Base-by-base conservation (phyloP, 1,139 yeast species). In the Debaryomyces psychrophilus region DNA sequence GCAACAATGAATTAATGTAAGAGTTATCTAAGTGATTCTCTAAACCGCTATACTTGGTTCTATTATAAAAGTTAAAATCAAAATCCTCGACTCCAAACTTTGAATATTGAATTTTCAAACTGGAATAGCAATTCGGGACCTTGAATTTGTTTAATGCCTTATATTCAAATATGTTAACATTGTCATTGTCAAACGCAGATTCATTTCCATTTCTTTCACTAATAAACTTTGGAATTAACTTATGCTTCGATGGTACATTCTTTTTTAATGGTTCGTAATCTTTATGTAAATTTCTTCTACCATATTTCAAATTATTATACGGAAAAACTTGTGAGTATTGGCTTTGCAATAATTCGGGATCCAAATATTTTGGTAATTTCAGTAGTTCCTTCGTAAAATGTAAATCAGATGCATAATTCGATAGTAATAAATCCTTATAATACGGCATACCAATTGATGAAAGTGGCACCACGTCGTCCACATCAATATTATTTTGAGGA, bases 71-170 rank as follows among this genome's bases (percentile, higher is more conserved):
- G 46, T 81, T 84, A 61, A 93, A 93, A 68, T 95, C 97, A 67
- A 93, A 93, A 65, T 90, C 97, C 55, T 87, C 90, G 25, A 95
- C 92, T 15, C 99, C 99, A 65, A 90, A 93, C 57, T 82, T 86
- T 48, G 96, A 87, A 62, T 92, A 92, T 40, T 87, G 81, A 50
- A 93, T 88, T 50, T 87, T 88, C 45, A 90, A 71, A 57, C 83
- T 82, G 33, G 83, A 73, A 65, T 87, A 93, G 31, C 92, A 87
- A 47, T 85, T 85, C 0, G 97, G 96, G 1, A 68, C 60, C 44
- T 57, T 41, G 77, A 66, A 37, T 64, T 46, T 47, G 12, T 44
- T 43, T 17, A 43, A 31, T 8, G 43, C 28, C 40, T 60, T 64
- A 44, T 54, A 61, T 49, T 69, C 70, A 49, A 73, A 70, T 2